phyloP scores from a whole-genome alignment of 179 eudicot genomes.

The Vitellaria paradoxa region DNA sequence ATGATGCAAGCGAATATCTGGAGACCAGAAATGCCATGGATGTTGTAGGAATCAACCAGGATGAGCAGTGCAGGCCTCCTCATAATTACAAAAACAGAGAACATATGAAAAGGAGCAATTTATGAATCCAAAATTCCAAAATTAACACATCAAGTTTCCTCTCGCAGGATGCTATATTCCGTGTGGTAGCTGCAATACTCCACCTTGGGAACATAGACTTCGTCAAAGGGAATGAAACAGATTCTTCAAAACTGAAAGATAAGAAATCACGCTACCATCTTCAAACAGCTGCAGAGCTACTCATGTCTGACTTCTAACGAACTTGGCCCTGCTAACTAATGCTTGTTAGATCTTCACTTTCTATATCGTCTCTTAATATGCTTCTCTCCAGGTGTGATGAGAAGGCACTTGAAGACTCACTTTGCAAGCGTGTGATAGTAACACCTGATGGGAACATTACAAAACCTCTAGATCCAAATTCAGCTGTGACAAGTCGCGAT shows the following conservation, averaged over 20 bases:
- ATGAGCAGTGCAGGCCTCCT: constrained; percentile 44
- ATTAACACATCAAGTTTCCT: not conserved
- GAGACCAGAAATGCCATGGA: constrained; percentile 67
- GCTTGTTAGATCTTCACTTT: not conserved
- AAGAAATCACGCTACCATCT: constrained; percentile 52
- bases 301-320: constrained; percentile 35
- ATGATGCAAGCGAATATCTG: constrained; percentile 58
- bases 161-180: constrained; percentile 58
- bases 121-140: not conserved
- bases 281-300: constrained; percentile 63
- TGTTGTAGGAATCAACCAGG: constrained; percentile 59
- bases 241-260: constrained; percentile 62
- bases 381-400: constrained; percentile 66
- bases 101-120: not conserved
- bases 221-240: constrained; percentile 56
- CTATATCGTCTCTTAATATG: not conserved
- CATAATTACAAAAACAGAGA: constrained; percentile 7
- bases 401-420: constrained; percentile 79
- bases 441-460: constrained; percentile 98
- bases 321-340: not conserved
- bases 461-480: constrained; percentile 78
- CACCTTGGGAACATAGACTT: constrained; percentile 68
- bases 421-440: constrained; percentile 91
- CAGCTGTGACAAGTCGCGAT: constrained; percentile 86
- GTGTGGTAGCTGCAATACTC: constrained; percentile 73